Conservation (phyloP, 129 eudicot genomes). For the Cynara cardunculus region DNA sequence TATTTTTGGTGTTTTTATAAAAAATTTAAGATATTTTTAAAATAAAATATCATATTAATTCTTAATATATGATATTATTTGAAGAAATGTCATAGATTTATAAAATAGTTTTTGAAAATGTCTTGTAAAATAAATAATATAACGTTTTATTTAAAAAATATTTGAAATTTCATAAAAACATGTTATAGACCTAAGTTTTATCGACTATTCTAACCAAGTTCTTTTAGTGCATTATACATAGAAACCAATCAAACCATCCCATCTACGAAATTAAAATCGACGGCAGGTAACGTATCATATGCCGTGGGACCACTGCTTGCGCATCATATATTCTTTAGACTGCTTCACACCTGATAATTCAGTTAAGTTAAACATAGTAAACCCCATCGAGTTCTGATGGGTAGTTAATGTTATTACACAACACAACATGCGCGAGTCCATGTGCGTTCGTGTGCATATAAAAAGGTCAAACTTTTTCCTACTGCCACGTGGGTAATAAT, state of each 20-base stretch:
- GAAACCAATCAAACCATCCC: neutral
- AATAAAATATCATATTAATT: too few species aligned
- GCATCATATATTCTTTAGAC: slow-evolving; percentile 4
- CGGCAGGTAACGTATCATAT: slow-evolving; percentile 9
- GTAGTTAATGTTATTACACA: slow-evolving; percentile 25
- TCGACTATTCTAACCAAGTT: too few species aligned
- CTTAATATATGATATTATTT: too few species aligned
- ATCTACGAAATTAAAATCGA: neutral
- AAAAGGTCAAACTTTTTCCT: slow-evolving; percentile 27
- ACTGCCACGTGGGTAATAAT: slow-evolving; percentile 27
- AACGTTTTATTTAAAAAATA: too few species aligned
- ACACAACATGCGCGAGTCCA: slow-evolving; percentile 21
- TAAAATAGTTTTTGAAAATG: too few species aligned
- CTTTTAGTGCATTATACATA: neutral
- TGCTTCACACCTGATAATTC: slow-evolving; percentile 21
- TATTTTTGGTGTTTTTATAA: too few species aligned
- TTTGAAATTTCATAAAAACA: too few species aligned
- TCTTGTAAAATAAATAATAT: too few species aligned
- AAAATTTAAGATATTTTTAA: too few species aligned
- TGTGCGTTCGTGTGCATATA: slow-evolving; percentile 23
- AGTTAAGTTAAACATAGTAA: neutral
- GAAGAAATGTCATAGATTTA: too few species aligned
- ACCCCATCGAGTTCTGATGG: neutral
- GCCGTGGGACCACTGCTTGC: slow-evolving; percentile 6
- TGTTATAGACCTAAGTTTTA: too few species aligned